Base-by-base conservation (phyloP, 257 asterid genomes). In the Perilla frutescens region DNA sequence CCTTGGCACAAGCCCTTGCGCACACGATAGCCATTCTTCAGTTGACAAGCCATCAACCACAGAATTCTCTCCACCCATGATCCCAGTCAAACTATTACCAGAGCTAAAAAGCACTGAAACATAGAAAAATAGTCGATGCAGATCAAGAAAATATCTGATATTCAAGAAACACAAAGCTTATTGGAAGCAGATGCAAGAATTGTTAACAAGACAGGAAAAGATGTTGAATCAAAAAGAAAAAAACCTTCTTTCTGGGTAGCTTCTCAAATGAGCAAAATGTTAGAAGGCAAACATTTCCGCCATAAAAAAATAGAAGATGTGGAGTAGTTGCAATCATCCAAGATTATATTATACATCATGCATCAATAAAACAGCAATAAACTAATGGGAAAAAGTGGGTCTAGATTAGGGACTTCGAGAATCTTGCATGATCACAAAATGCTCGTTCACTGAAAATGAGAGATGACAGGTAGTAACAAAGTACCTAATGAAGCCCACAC, bases 11-110 rank as follows among this genome's bases (percentile, higher is more conserved):
- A 94, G 93, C 58, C 77, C 89, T 61, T 86, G 97, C 0, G 96
- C 97, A 40, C 73, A 77, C 31, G 88, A 83, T 34, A 91, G 84
- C 84, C 91, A 91, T 72, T 91, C 99, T 71, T 94, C 99, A 0
- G 87, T 86, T 1, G 99, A 81, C 34, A 81, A 53, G 56, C 63
- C 43, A 44, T 84, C 85, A 29, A 61, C 79, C 49, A 37, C 77
- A 36, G 78, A 62, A 56, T 45, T 81, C 61, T 71, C 55, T 73
- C 81, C 85, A 14, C 76, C 68, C 97, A 94, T 94, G 87, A 57
- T 81, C 71, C 48, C 40, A 43, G 54, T 68, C 84, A 80, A 77
- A 48, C 73, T 47, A 76, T 29, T n/a, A 73, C 82, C 75, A 62
- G 34, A 78, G 73, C 84, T 54, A 73, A 71, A 78, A 62, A 65